Percentiles rank a stretch among this genome's conserved stretches.
Conservation (phyloP, 257 asterid species). For the Nicotiana attenuata region DNA sequence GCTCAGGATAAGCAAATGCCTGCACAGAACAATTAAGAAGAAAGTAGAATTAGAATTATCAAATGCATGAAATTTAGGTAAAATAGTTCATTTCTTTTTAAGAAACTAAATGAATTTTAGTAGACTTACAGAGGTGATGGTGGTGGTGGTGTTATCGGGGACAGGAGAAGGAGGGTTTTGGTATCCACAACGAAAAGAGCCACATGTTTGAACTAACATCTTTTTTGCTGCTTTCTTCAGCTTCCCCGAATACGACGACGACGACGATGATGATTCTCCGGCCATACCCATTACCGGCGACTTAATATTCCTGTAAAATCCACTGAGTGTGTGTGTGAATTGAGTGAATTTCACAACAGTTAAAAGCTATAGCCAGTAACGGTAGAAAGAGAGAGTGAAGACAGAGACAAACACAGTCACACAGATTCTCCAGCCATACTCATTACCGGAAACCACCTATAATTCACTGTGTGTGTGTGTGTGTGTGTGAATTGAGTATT, state of each 20-base stretch:
- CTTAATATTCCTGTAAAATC: neutral
- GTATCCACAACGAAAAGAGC: conserved; percentile 44
- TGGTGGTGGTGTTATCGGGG: conserved; percentile 23
- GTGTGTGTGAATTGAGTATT: neutral
- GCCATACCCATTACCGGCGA: conserved; percentile 47
- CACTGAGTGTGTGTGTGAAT: neutral
- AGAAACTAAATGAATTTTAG: neutral
- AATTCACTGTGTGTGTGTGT: too few species aligned
- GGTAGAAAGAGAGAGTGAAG: neutral
- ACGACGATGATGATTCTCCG: conserved; percentile 41
- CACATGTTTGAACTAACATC: conserved; percentile 63
- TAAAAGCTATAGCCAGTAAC: neutral
- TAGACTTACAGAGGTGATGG: conserved; percentile 24
- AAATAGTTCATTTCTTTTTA: too few species aligned
- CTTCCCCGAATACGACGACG: conserved; percentile 17
- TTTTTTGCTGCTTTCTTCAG: conserved; percentile 70
- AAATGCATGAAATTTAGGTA: neutral
- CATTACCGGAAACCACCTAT: too few species aligned
- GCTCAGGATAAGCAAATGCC: conserved; percentile 34
- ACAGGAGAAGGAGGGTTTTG: conserved; percentile 23
- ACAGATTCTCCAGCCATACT: too few species aligned
- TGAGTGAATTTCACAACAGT: neutral
- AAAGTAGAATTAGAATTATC: neutral
- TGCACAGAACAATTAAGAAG: conserved; percentile 13
- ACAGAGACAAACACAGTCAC: too few species aligned